These are phyloP conservation scores for Malassezia yamatoensis DNA, from an alignment of 1,284 basidiomycete genomes.

Conservation along the genomic window DNA sequence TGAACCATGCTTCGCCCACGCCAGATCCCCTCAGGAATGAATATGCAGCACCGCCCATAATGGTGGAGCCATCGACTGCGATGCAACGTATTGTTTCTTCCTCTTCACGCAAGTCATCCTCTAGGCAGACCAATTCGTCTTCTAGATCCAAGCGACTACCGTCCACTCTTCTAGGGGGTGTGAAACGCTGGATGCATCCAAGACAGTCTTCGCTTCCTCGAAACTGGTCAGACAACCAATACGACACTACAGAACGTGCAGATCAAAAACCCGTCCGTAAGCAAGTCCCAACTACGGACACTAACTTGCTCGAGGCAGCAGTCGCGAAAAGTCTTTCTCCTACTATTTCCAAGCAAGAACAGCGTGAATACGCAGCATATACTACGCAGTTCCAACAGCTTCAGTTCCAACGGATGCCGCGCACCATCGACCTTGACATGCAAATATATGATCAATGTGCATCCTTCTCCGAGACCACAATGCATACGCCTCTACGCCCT, in stretches of 20 bases:
- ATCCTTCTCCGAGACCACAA: not conserved
- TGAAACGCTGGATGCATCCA: conserved; percentile 13
- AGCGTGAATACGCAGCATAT: conserved; percentile 15
- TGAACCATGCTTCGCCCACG: conserved; percentile 1
- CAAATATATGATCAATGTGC: conserved; percentile 7
- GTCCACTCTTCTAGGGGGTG: conserved; percentile 4
- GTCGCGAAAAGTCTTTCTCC: conserved; percentile 4
- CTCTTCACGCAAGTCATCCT: not conserved
- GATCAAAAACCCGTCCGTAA: not conserved
- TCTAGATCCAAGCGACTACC: not conserved
- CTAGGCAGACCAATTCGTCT: not conserved
- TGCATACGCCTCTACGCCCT: not conserved
- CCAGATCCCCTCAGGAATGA: not conserved
- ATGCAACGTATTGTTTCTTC: not conserved
- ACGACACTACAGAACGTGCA: not conserved
- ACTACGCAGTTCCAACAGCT: conserved; percentile 8
- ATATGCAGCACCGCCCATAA: not conserved
- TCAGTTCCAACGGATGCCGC: not conserved
- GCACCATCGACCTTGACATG: conserved; percentile 7
- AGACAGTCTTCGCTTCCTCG: not conserved
- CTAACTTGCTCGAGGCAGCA: not conserved
- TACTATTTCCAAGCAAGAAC: conserved; percentile 10
- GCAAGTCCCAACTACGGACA: not conserved
- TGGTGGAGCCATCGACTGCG: not conserved
- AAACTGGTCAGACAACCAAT: not conserved